Evolutionary conservation across 345 rosid species (phyloP), one percentile per base, ranked within the genome.

Genomic region (Corchorus capsularis): DNA sequence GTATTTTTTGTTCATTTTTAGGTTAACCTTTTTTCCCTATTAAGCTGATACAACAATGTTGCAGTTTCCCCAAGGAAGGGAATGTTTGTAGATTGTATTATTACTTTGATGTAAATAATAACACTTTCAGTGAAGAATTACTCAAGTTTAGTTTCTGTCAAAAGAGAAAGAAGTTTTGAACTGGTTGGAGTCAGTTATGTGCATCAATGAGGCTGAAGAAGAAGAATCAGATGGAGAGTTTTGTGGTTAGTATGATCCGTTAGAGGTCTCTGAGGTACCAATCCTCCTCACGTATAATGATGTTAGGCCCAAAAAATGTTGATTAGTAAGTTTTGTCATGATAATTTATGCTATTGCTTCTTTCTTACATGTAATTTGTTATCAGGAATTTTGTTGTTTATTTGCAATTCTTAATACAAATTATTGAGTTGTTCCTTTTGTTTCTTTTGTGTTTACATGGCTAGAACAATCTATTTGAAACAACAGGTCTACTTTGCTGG

Each of bases 51-150:
- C 65, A 69, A 63, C 45, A 61, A 34, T 54, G 43, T 72, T 71
- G 76, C 73, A 16, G 56, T 74, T 75, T 80, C 82, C 81, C 74
- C 71, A 41, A 75, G 76, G 50, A 72, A 77, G 75, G 60, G 55
- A 82, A 78, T 68, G 32, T 61, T 49, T 82, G 86, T 80, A 78
- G 77, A 77, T 79, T 80, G 81, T 75, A 77, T 74, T 39, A 64
- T 75, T 80, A 17, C 34, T 65, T 66, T 79, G 50, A 63, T 86
- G 89, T 86, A 84, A 77, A 86, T 85, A 81, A 75, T 57, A 47
- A 79, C 77, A 59, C 71, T 35, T 46, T 78, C 37, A 75, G 71
- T 76, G 80, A 78, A 74, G 75, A 76, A 39, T 39, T 39, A 39
- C 43, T 61, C 10, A 13, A 17, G 46, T 63, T 71, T 47, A 22